Evolutionary conservation across 2,329 filamentous ascomycete species (phyloP), one percentile per base, ranked within the genome.

Genomic region (Chaetomium globosum): DNA sequence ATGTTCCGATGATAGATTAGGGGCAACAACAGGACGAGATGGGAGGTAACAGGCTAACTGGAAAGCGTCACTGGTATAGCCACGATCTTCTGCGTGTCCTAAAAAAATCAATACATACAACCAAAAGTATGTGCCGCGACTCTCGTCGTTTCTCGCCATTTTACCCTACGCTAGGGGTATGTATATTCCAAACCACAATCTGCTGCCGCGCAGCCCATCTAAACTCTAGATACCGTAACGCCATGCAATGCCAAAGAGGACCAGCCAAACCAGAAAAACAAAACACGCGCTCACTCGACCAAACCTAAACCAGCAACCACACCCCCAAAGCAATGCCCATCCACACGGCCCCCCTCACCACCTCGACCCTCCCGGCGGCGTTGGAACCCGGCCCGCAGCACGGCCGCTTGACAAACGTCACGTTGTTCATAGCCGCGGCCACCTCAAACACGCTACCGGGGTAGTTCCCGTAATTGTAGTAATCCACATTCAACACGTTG

Each of bases 401-500:
- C 4, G 76, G 65, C 52, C 67, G 61, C 53, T 81, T 75, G 54
- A 81, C 81, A 73, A 92, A 93, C 0, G 85, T 88, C 55, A 95
- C 90, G 66, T 89, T 87, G 76, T 94, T 95, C 70, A 87, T 84
- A 65, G 78, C 73, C 0, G 89, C 89, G 0, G 89, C 89, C 23
- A 90, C 88, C 73, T 89, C 83, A 72, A 96, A 96, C 10, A 95
- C 91, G 3, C 89, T 90, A 1, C 92, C 92, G 3, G 79, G 82
- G 36, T 76, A 83, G 43, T 78, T 81, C 33, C 90, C 90, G 66
- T 82, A 81, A 75, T 95, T 92, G 78, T 95, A 96, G 76, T 92
- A 95, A 75, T 96, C 92, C 30, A 95, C 91, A 61, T 95, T 87
- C 58, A 96, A 80, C 73, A 93, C 87, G 73, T 89, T 94, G 2